Percentiles rank a stretch among this genome's conserved stretches.
Conservation (phyloP, 2,329 filamentous ascomycete genomes). For the Moelleriella libera region DNA sequence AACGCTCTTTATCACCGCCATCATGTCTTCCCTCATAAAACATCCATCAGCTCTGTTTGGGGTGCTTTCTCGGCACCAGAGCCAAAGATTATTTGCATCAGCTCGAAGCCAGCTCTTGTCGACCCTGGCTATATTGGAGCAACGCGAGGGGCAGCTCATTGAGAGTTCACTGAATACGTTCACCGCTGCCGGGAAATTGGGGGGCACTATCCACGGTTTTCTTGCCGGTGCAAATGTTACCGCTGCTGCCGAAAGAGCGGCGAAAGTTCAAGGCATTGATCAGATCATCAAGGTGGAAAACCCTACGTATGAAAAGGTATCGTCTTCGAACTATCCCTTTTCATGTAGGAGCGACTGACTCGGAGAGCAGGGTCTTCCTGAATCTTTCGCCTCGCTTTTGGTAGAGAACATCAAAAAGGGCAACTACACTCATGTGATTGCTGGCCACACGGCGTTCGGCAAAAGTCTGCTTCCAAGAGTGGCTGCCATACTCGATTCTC, state of each 20-base stretch:
- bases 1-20: too few species aligned
- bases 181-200: slow-evolving; percentile 74
- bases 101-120: slow-evolving; percentile 41
- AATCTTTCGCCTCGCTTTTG: slow-evolving; percentile 86
- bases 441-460: slow-evolving; percentile 86
- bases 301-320: slow-evolving; percentile 79
- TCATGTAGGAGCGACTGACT: slow-evolving; percentile 3
- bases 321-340: not conserved
- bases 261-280: slow-evolving; percentile 79
- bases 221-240: slow-evolving; percentile 71
- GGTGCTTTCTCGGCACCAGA: not conserved
- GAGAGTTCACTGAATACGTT: slow-evolving; percentile 70
- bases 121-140: slow-evolving; percentile 83
- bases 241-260: slow-evolving; percentile 63
- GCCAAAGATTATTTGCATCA: not conserved
- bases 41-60: not conserved
- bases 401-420: slow-evolving; percentile 96
- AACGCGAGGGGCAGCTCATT: slow-evolving; percentile 79
- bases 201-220: slow-evolving; percentile 75
- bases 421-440: slow-evolving; percentile 82
- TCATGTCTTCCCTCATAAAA: too few species aligned
- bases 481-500: slow-evolving; percentile 78
- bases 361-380: slow-evolving; percentile 57
- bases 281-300: slow-evolving; percentile 87
- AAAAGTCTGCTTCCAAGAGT: slow-evolving; percentile 90